A percentile compares a stretch with the other conserved stretches of the same genome.
Evolutionary conservation across 257 asterid species (phyloP).

Genomic region (Hygrophila difformis): DNA sequence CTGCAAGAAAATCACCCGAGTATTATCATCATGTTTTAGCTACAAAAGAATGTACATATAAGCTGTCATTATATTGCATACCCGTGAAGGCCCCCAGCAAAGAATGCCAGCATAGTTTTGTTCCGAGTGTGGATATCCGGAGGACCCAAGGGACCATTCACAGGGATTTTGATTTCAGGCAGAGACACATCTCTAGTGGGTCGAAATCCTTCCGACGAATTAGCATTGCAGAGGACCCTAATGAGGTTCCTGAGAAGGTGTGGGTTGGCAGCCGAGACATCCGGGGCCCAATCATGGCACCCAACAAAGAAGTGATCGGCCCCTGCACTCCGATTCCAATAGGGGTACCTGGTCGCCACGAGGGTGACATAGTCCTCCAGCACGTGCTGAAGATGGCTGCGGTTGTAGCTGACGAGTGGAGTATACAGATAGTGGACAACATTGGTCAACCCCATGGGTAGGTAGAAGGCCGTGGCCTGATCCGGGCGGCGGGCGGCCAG

Average conservation of each 20-base stretch:
- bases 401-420: constrained; percentile 16
- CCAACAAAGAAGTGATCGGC: constrained; percentile 56
- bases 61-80: too few relatives aligned
- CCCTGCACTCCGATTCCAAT: constrained; percentile 51
- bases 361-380: constrained; percentile 31
- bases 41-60: too few relatives aligned
- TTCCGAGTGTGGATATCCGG: constrained; percentile 19
- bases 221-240: constrained; percentile 64
- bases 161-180: constrained; percentile 40
- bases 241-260: constrained; percentile 28
- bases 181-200: constrained; percentile 41
- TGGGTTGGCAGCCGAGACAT: constrained; percentile 21
- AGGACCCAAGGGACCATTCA: constrained; percentile 16
- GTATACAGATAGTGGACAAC: constrained; percentile 32
- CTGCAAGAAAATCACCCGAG: too few relatives aligned
- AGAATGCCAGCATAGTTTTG: too few relatives aligned
- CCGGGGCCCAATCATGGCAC: constrained; percentile 74
- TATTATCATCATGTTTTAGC: too few relatives aligned
- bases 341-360: constrained; percentile 28
- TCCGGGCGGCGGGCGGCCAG: constrained; percentile 29
- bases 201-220: constrained; percentile 42
- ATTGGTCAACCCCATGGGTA: constrained; percentile 34
- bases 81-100: too few relatives aligned
- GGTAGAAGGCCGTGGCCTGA: constrained; percentile 39
- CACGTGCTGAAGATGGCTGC: constrained; percentile 19